Evolutionary conservation across 495 filamentous ascomycete species (phyloP).

Genomic region (Hypoxylon fuscum): DNA sequence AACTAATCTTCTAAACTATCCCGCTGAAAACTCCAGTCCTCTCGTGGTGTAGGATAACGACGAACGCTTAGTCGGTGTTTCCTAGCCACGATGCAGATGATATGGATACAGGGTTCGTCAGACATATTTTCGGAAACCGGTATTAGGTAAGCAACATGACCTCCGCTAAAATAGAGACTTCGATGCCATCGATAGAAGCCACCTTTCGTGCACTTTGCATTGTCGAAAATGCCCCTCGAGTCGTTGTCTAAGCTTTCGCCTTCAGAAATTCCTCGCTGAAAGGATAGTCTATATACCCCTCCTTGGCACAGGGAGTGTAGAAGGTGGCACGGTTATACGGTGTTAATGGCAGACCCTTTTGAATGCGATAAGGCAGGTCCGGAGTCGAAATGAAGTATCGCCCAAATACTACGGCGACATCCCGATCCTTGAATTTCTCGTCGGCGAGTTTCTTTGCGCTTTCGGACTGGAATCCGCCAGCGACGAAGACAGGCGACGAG

Average conservation of each 20-base stretch:
- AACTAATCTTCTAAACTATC: too few relatives aligned
- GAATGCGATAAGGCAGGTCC: slow-evolving; percentile 68
- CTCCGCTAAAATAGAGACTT: too few relatives aligned
- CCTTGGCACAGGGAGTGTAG: slow-evolving; percentile 55
- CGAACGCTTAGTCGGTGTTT: too few relatives aligned
- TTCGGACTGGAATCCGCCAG: slow-evolving; percentile 33
- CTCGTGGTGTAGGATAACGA: too few relatives aligned
- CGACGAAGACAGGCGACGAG: slow-evolving; percentile 36
- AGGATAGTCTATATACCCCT: slow-evolving; percentile 72
- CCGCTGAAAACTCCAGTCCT: too few relatives aligned
- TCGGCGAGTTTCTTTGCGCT: slow-evolving; percentile 57
- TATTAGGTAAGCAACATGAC: too few relatives aligned
- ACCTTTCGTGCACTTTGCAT: neutral
- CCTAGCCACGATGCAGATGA: too few relatives aligned
- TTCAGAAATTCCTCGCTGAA: slow-evolving; percentile 43
- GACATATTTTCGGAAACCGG: too few relatives aligned
- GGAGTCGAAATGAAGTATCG: slow-evolving; percentile 72
- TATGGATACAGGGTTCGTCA: too few relatives aligned
- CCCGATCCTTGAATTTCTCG: slow-evolving; percentile 57
- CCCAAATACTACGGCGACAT: slow-evolving; percentile 64
- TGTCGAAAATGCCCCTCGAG: neutral
- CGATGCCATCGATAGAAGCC: too few relatives aligned
- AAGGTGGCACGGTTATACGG: slow-evolving; percentile 66
- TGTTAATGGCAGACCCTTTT: slow-evolving; percentile 60
- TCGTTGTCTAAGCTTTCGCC: slow-evolving; percentile 6